A percentile compares a stretch with the other conserved stretches of the same genome.
phyloP scores from a whole-genome alignment of 495 filamentous ascomycete species.

The Aspergillus homomorphus region DNA sequence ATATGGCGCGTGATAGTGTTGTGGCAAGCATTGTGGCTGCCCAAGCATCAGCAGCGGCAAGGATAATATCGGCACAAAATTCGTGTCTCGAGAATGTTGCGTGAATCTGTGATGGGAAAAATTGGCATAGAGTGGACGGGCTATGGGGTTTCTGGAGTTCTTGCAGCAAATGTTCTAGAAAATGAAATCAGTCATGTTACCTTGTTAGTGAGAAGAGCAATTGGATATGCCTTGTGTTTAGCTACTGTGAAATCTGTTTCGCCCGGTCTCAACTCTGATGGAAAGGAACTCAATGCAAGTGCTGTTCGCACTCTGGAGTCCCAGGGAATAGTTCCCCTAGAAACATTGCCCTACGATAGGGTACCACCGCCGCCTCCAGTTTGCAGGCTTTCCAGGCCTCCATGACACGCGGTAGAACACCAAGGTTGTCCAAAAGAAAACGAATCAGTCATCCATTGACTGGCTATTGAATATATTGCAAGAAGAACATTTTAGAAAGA shows the following conservation, averaged over 20 bases:
- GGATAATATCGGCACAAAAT: background rate
- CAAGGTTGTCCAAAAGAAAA: slow-evolving; percentile 10
- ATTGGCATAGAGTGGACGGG: background rate
- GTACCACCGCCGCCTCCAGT: background rate
- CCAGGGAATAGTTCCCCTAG: too few species aligned
- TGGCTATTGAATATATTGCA: slow-evolving; percentile 24
- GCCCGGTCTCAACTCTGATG: too few species aligned
- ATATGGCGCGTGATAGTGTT: too few species aligned
- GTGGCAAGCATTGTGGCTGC: background rate
- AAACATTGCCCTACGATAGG: background rate
- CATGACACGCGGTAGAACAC: background rate
- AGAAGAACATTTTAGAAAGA: slow-evolving; percentile 22
- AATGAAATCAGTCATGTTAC: background rate
- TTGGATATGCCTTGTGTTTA: background rate
- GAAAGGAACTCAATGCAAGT: too few species aligned
- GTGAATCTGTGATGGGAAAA: background rate
- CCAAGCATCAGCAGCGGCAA: background rate
- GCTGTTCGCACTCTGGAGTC: too few species aligned
- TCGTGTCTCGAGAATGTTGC: background rate
- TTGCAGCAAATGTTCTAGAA: background rate
- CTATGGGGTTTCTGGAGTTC: background rate
- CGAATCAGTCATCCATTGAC: slow-evolving; percentile 21
- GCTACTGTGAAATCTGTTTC: too few species aligned
- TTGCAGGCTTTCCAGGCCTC: background rate
- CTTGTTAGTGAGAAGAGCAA: background rate